Evolutionary conservation across 345 rosid species (phyloP).

Genomic region (Populus ilicifolia): DNA sequence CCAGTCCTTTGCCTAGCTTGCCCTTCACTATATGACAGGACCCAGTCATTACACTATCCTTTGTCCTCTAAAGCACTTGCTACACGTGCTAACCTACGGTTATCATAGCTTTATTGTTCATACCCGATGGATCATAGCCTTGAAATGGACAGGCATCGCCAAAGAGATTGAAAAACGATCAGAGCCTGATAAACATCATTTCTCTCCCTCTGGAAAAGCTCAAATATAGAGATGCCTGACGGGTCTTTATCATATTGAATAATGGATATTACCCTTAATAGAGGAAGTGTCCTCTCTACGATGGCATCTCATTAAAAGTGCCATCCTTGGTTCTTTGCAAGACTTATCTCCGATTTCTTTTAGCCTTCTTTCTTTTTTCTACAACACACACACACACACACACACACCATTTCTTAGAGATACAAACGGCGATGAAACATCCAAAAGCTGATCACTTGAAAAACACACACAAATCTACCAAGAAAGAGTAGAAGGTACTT

Average conservation of each 20-base stretch:
- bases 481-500: no score
- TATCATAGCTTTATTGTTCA: background rate
- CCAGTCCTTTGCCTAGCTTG: background rate
- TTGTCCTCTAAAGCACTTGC: background rate
- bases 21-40: background rate
- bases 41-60: background rate
- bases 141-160: background rate
- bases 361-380: no score
- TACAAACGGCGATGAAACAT: no score
- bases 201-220: background rate
- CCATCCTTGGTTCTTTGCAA: no score
- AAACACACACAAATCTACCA: no score
- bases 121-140: background rate
- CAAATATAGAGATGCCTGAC: background rate
- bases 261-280: no score
- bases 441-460: no score
- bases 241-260: background rate
- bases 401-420: no score
- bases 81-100: background rate
- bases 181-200: background rate
- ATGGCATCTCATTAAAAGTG: no score
- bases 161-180: background rate
- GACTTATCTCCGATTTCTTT: no score
- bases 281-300: no score
- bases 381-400: no score